phyloP scores from a whole-genome alignment of 192 early-diverging fungal species.

The Coemansia sp. region DNA sequence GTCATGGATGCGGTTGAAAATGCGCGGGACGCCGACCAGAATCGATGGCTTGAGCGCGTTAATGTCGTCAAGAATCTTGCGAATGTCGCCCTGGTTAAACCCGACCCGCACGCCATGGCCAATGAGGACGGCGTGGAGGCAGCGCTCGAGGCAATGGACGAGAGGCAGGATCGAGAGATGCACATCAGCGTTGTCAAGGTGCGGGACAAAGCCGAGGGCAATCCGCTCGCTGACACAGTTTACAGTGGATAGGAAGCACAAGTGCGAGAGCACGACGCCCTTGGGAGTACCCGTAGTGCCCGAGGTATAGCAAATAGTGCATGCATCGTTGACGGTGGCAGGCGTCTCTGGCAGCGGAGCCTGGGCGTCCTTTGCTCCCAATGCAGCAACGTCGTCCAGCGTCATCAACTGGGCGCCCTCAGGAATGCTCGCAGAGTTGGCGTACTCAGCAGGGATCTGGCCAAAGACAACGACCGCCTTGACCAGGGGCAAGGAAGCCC shows the following conservation, averaged over 20 bases:
- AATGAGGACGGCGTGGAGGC: conserved; percentile 68
- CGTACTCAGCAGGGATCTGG: conserved; percentile 14
- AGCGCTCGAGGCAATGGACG: conserved; percentile 88
- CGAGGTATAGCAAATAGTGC: conserved; percentile 87
- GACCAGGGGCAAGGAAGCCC: conserved; percentile 56
- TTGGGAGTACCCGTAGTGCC: conserved; percentile 95
- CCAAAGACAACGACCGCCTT: conserved; percentile 64
- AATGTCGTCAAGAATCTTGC: conserved; percentile 77
- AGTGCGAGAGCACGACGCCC: conserved; percentile 86
- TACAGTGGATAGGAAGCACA: conserved; percentile 75
- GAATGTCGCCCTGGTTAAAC: conserved; percentile 59
- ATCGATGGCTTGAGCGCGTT: conserved; percentile 71
- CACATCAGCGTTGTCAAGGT: conserved; percentile 59
- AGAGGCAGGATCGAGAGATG: conserved; percentile 83
- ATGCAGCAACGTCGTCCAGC: conserved; percentile 62
- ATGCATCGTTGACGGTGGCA: conserved; percentile 17
- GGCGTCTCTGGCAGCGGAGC: conserved; percentile 59
- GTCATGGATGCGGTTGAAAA: conserved; percentile 90
- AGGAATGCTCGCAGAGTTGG: conserved; percentile 5
- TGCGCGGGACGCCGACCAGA: conserved; percentile 81
- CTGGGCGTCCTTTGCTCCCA: conserved; percentile 52
- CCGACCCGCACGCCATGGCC: conserved; percentile 67
- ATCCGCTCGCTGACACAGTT: conserved; percentile 18
- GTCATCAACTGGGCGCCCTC: conserved; percentile 59
- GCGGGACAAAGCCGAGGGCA: conserved; percentile 18